Evolutionary conservation across 192 early-diverging fungal genomes (phyloP).

Genomic region (Entomortierella parvispora): DNA sequence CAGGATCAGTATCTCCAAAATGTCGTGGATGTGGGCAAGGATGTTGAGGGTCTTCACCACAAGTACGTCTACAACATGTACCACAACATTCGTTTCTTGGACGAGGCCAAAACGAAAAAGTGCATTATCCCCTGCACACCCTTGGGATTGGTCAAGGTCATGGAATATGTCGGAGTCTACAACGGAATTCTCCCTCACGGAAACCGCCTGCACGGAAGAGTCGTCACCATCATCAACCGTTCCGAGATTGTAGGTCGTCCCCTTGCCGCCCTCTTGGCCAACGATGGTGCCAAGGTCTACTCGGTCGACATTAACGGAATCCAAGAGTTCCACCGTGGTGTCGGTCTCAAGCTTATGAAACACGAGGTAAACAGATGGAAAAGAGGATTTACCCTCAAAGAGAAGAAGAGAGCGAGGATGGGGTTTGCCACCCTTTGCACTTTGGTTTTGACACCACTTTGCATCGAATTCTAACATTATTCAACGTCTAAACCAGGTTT

Average conservation of each 20-base stretch:
- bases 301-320: slow-evolving; percentile 94
- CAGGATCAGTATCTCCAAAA: slow-evolving; percentile 95
- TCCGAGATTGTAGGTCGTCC: slow-evolving; percentile 98
- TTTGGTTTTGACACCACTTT: neutral
- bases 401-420: neutral
- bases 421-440: neutral
- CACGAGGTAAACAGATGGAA: slow-evolving; percentile 71
- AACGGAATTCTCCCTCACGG: slow-evolving; percentile 90
- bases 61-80: slow-evolving; percentile 97
- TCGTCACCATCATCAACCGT: slow-evolving; percentile 94
- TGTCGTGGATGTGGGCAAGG: slow-evolving; percentile 87
- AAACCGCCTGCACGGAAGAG: slow-evolving; percentile 93
- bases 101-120: slow-evolving; percentile 83
- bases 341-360: slow-evolving; percentile 70
- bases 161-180: slow-evolving; percentile 96
- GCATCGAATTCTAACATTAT: neutral
- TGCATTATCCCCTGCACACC: slow-evolving; percentile 99
- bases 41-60: slow-evolving; percentile 97
- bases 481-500: slow-evolving; percentile 56
- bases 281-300: slow-evolving; percentile 98
- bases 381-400: slow-evolving; percentile 1
- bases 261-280: slow-evolving; percentile 94
- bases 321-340: slow-evolving; percentile 79
- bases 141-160: slow-evolving; percentile 94
- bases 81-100: slow-evolving; percentile 93